A percentile compares a stretch with the other conserved stretches of the same genome.
These are phyloP conservation scores for Prunus armeniaca DNA, from an alignment of 306 rosid genomes.

Conservation along the genomic window DNA sequence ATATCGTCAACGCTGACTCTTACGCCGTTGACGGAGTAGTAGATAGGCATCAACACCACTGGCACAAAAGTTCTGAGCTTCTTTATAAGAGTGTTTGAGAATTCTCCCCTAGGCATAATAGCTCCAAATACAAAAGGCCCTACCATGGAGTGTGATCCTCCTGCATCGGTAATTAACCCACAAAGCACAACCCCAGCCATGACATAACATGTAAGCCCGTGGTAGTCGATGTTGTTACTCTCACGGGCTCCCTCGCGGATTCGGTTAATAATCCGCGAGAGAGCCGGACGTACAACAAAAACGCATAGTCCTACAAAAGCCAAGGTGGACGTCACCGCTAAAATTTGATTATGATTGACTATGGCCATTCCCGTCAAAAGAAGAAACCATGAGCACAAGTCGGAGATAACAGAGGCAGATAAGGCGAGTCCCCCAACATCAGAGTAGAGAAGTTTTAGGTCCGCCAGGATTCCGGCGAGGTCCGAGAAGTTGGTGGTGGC, in stretches of 20 bases:
- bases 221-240: constrained; percentile 17
- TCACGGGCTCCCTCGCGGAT: not conserved
- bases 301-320: constrained; percentile 17
- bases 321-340: not conserved
- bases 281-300: constrained; percentile 30
- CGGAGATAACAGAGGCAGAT: constrained; percentile 35
- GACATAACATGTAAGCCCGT: constrained; percentile 19
- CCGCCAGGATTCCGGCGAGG: constrained; percentile 32
- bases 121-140: constrained; percentile 39
- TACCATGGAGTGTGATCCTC: constrained; percentile 40
- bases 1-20: constrained; percentile 1
- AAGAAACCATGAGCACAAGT: constrained; percentile 34
- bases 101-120: constrained; percentile 38
- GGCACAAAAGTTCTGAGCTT: constrained; percentile 30
- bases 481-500: constrained; percentile 46
- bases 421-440: constrained; percentile 37
- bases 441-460: constrained; percentile 38
- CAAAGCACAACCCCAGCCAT: constrained; percentile 18
- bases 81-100: constrained; percentile 22
- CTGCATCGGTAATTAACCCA: constrained; percentile 31
- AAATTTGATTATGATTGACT: not conserved
- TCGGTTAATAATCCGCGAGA: constrained; percentile 18
- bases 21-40: constrained; percentile 20
- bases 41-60: constrained; percentile 28
- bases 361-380: constrained; percentile 21